Conservation (phyloP, 495 filamentous ascomycete genomes). For the Lophiostoma macrostomum region DNA sequence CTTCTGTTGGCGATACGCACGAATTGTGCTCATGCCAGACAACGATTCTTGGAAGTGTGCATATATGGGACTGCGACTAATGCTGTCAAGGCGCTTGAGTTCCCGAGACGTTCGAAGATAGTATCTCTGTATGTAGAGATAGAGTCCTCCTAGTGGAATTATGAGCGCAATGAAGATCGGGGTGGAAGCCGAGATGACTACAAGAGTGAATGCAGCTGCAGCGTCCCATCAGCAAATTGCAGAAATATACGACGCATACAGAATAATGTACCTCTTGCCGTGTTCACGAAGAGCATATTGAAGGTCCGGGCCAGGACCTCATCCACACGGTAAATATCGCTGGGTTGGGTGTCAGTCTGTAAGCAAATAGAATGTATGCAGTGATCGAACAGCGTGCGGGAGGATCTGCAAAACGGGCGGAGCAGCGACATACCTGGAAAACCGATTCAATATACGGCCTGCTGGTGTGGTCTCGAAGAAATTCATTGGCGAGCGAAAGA, state of each 20-base stretch:
- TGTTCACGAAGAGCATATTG: constrained; percentile 76
- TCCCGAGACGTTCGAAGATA: constrained; percentile 95
- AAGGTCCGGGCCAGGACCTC: constrained; percentile 75
- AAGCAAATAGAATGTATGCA: too few species aligned
- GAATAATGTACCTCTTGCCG: constrained; percentile 61
- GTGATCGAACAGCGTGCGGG: too few species aligned
- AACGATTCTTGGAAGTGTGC: constrained; percentile 98
- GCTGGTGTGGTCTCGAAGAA: constrained; percentile 99
- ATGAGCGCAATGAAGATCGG: constrained; percentile 79
- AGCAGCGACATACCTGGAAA: constrained; percentile 74
- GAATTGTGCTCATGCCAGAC: constrained; percentile 93
- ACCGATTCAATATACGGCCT: constrained; percentile 92
- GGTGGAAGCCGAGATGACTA: constrained; percentile 76
- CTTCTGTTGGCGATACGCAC: constrained; percentile 85
- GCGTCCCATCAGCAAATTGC: constrained; percentile 6
- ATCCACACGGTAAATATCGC: constrained; percentile 93
- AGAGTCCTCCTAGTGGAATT: constrained; percentile 75
- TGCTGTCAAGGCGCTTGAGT: constrained; percentile 91
- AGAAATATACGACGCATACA: neutral
- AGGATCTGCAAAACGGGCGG: too few species aligned
- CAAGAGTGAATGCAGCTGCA: constrained; percentile 66
- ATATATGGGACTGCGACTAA: constrained; percentile 92
- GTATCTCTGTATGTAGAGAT: constrained; percentile 93
- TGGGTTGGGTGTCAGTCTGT: too few species aligned
- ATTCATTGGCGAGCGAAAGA: constrained; percentile 97